Conservation (phyloP, 768 basidiomycete genomes). For the Phylloporus scabripes region DNA sequence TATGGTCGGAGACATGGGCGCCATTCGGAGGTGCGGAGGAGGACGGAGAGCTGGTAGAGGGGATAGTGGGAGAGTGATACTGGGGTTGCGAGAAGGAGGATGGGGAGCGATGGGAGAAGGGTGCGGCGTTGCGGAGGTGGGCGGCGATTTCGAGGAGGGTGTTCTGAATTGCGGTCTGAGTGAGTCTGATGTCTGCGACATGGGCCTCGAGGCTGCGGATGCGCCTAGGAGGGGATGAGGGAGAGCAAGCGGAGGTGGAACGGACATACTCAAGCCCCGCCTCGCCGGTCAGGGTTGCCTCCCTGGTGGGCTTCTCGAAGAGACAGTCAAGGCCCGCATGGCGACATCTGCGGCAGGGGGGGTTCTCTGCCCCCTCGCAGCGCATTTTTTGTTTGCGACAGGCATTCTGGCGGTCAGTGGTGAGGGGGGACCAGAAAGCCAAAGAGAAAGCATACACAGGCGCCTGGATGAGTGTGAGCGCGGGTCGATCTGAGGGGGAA, state of each 20-base stretch:
- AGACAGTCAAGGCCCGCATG: slow-evolving; percentile 88
- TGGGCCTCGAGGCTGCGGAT: slow-evolving; percentile 85
- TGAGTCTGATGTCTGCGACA: slow-evolving; percentile 74
- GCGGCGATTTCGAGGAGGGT: slow-evolving; percentile 76
- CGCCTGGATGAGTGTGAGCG: slow-evolving; percentile 44
- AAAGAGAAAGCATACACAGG: slow-evolving; percentile 54
- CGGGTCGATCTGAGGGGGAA: background rate
- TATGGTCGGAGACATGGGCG: slow-evolving; percentile 21
- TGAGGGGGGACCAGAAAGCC: slow-evolving; percentile 13
- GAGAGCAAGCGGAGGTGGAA: background rate
- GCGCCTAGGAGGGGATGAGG: slow-evolving; percentile 49
- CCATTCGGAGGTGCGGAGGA: slow-evolving; percentile 38
- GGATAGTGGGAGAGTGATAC: slow-evolving; percentile 62
- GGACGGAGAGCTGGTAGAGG: slow-evolving; percentile 48
- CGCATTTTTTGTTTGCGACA: slow-evolving; percentile 97
- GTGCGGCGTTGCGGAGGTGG: slow-evolving; percentile 57
- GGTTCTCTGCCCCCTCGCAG: slow-evolving; percentile 93
- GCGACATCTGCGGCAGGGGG: slow-evolving; percentile 91
- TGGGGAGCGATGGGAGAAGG: slow-evolving; percentile 54
- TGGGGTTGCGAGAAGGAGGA: slow-evolving; percentile 45
- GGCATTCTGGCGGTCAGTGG: slow-evolving; percentile 59
- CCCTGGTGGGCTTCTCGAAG: slow-evolving; percentile 89
- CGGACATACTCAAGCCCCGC: slow-evolving; percentile 78
- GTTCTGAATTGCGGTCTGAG: slow-evolving; percentile 70
- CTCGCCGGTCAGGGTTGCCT: slow-evolving; percentile 83